Evolutionary conservation across 768 basidiomycete genomes (phyloP).

Genomic region (Suillus tomentosus): DNA sequence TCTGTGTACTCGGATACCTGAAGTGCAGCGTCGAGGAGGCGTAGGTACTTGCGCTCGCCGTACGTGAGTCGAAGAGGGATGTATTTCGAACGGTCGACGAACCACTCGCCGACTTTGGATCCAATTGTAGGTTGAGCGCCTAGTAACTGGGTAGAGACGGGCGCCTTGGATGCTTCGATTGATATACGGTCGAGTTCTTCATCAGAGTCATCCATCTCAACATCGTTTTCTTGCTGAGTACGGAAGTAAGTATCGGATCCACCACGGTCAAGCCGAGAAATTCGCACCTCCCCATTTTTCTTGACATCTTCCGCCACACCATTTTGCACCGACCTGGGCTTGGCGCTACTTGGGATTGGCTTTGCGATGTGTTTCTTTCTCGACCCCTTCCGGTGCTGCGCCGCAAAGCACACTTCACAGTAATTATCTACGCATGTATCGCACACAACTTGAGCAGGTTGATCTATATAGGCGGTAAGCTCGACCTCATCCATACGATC

Average conservation of each 20-base stretch:
- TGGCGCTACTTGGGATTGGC: conserved; percentile 37
- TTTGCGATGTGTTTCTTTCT: conserved; percentile 64
- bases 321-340: conserved; percentile 17
- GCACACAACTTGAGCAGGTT: conserved; percentile 76
- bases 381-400: conserved; percentile 82
- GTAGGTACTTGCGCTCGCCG: conserved; percentile 79
- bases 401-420: conserved; percentile 85
- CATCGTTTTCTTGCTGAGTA: conserved; percentile 33
- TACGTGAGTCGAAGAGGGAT: conserved; percentile 80
- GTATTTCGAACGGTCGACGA: conserved; percentile 76
- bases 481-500: not conserved
- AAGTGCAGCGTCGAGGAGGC: conserved; percentile 82
- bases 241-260: conserved; percentile 13
- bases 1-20: conserved; percentile 88
- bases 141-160: conserved; percentile 35
- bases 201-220: conserved; percentile 39
- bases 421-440: conserved; percentile 71
- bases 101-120: conserved; percentile 77
- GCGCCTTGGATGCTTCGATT: conserved; percentile 21
- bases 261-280: not conserved
- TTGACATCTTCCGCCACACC: conserved; percentile 15
- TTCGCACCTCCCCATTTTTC: conserved; percentile 21
- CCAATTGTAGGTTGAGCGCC: conserved; percentile 63
- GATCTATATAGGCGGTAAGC: conserved; percentile 50
- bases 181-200: conserved; percentile 42